Conservation (phyloP, 2,329 filamentous ascomycete genomes). For the Colletotrichum sp. region DNA sequence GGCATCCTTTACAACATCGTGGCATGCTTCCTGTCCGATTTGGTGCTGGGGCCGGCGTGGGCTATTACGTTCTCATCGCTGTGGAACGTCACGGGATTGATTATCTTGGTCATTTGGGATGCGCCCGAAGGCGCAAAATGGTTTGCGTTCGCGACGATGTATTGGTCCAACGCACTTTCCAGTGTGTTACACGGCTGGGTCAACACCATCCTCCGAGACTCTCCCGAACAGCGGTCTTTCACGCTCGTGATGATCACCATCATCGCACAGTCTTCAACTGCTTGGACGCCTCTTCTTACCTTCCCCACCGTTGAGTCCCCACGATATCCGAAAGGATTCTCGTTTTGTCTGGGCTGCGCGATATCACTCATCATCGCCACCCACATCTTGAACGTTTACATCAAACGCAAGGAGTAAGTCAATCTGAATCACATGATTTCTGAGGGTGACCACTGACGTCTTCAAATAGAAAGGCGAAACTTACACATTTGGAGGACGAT, state of each 20-base stretch:
- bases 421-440: no score
- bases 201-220: slow-evolving; percentile 15
- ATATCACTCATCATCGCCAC: slow-evolving; percentile 15
- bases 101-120: slow-evolving; percentile 58
- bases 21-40: slow-evolving; percentile 14
- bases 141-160: slow-evolving; percentile 52
- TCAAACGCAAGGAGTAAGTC: slow-evolving; percentile 22
- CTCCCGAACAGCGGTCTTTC: slow-evolving; percentile 13
- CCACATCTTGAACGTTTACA: slow-evolving; percentile 17
- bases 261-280: slow-evolving; percentile 59
- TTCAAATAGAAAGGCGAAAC: background rate
- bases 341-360: slow-evolving; percentile 31
- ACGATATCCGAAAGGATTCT: slow-evolving; percentile 49
- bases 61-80: slow-evolving; percentile 28
- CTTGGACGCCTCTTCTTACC: slow-evolving; percentile 59
- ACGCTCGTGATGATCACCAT: slow-evolving; percentile 18
- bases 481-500: background rate
- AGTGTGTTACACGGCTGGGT: slow-evolving; percentile 19
- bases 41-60: slow-evolving; percentile 31
- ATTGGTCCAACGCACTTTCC: slow-evolving; percentile 13
- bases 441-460: no score
- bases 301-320: slow-evolving; percentile 53
- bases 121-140: slow-evolving; percentile 59
- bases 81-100: slow-evolving; percentile 4
- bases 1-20: slow-evolving; percentile 12